Conservation (phyloP, 1,284 basidiomycete species). For the Sanghuangporus sanghuang region DNA sequence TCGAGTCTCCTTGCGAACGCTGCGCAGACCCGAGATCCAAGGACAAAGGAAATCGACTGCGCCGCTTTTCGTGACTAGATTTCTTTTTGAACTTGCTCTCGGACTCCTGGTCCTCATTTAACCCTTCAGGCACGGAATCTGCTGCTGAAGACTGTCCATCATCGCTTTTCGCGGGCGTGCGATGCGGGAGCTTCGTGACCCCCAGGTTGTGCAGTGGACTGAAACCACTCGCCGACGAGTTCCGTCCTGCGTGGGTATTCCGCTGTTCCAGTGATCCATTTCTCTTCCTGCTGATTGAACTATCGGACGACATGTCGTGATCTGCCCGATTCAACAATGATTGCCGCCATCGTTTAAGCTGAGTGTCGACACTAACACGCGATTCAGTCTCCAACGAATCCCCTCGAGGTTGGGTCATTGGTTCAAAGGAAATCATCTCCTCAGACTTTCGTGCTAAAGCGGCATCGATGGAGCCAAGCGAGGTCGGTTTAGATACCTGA, state of each 20-base stretch:
- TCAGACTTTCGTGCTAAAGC: constrained; percentile 42
- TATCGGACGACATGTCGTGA: constrained; percentile 8
- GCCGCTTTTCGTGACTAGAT: constrained; percentile 10
- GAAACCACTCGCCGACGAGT: constrained; percentile 40
- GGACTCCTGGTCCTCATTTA: constrained; percentile 7
- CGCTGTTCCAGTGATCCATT: constrained; percentile 17
- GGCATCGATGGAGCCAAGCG: constrained; percentile 33
- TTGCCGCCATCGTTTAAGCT: constrained; percentile 37
- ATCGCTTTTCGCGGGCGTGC: constrained; percentile 33
- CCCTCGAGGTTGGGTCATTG: constrained; percentile 33
- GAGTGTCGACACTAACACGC: constrained; percentile 11
- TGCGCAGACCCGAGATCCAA: constrained; percentile 12
- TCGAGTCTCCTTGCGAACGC: neutral
- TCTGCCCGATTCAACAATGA: constrained; percentile 40
- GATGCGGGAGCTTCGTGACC: constrained; percentile 31
- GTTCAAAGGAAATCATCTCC: constrained; percentile 45
- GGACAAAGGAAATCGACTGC: constrained; percentile 14
- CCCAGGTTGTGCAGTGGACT: constrained; percentile 36
- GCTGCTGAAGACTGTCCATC: constrained; percentile 41
- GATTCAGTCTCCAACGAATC: constrained; percentile 26
- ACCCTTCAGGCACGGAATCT: constrained; percentile 42
- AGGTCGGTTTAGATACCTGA: constrained; percentile 6
- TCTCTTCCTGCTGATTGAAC: constrained; percentile 4
- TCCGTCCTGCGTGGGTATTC: constrained; percentile 24
- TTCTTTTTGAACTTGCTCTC: constrained; percentile 28